phyloP scores from a whole-genome alignment of 2,329 filamentous ascomycete species.

The Ophiostoma quercus region DNA sequence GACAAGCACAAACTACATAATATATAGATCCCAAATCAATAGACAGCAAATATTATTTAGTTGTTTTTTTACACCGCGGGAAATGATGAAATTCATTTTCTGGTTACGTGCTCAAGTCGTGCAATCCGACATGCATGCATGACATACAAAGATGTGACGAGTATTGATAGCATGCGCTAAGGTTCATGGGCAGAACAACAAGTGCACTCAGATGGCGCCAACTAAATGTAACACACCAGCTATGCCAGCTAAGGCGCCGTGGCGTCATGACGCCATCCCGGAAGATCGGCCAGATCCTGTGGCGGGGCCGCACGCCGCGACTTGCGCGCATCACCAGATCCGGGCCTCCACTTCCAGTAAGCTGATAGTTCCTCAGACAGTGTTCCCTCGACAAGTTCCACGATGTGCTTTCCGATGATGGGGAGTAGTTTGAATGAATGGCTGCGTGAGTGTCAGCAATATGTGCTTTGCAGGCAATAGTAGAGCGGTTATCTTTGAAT shows the following conservation, averaged over 20 bases:
- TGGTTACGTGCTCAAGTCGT: background rate
- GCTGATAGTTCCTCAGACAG: background rate
- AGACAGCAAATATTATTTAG: background rate
- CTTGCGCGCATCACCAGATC: conserved; percentile 10
- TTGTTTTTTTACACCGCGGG: background rate
- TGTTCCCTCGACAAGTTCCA: conserved; percentile 12
- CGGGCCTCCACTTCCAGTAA: conserved; percentile 11
- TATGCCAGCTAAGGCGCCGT: background rate
- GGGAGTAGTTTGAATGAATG: conserved; percentile 13
- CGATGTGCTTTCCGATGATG: conserved; percentile 10
- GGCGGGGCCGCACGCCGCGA: conserved; percentile 14
- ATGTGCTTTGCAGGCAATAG: background rate
- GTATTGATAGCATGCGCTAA: background rate
- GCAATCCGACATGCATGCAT: background rate
- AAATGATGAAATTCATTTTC: background rate
- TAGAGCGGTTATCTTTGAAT: background rate
- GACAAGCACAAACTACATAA: background rate
- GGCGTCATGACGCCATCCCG: background rate
- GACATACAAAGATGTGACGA: background rate
- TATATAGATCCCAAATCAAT: background rate
- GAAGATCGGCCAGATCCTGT: conserved; percentile 10
- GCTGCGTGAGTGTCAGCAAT: background rate
- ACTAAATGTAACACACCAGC: background rate
- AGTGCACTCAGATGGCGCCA: background rate
- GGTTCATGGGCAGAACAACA: background rate